Conservation (phyloP, 75 land plant genomes). For the Pinus tabuliformis region DNA sequence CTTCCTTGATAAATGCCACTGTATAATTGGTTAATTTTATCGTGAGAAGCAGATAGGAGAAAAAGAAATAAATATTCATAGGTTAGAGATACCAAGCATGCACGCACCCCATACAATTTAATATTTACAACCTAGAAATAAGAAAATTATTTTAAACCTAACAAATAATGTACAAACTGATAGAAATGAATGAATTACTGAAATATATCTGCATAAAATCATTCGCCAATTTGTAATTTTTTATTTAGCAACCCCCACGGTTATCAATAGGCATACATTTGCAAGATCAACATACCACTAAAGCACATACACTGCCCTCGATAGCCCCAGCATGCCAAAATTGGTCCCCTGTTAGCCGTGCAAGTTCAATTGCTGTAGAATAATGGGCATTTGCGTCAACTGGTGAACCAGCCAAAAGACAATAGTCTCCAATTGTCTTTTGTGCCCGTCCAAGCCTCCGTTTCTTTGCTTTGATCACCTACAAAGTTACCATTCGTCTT, state of each 20-base stretch:
- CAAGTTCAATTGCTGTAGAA: slow-evolving; percentile 86
- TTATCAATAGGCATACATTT: not conserved
- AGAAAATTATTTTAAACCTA: not conserved
- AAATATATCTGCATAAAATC: no score
- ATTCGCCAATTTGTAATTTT: no score
- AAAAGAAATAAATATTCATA: not conserved
- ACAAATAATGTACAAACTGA: not conserved
- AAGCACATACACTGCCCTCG: slow-evolving; percentile 94
- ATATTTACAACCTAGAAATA: not conserved
- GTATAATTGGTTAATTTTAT: no score
- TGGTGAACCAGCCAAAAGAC: slow-evolving; percentile 96
- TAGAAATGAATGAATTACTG: not conserved
- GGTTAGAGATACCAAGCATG: not conserved
- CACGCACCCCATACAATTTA: not conserved
- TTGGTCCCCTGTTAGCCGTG: slow-evolving; percentile 83
- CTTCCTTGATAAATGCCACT: not conserved
- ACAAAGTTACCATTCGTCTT: not conserved
- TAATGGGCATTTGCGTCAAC: slow-evolving; percentile 95
- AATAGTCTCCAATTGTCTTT: slow-evolving; percentile 95
- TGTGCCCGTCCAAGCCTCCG: slow-evolving; percentile 91
- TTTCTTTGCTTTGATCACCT: slow-evolving; percentile 92
- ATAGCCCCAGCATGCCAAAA: slow-evolving; percentile 98
- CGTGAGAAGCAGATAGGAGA: not conserved
- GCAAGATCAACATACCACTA: slow-evolving; percentile 48
- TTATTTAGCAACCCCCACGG: not conserved